Conservation (phyloP, 2,329 filamentous ascomycete species). For the Stachybotrys chlorohalonatus region DNA sequence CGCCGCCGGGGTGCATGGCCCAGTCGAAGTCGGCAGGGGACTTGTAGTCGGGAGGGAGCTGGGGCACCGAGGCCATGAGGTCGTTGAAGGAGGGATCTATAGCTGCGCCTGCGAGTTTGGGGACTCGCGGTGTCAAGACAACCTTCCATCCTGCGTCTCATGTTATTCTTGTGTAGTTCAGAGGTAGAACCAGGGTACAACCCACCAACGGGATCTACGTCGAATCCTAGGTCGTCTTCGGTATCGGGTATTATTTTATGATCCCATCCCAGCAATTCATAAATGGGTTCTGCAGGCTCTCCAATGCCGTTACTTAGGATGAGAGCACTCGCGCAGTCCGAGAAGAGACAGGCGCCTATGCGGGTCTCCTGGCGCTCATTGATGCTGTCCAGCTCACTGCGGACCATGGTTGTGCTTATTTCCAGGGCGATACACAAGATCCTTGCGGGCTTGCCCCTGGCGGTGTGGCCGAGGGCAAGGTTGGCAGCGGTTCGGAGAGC, state of each 20-base stretch:
- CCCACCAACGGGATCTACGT: slow-evolving; percentile 52
- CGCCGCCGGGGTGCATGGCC: slow-evolving; percentile 63
- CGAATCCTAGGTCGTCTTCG: slow-evolving; percentile 54
- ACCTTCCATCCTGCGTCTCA: slow-evolving; percentile 51
- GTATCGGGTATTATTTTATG: slow-evolving; percentile 54
- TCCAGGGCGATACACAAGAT: slow-evolving; percentile 58
- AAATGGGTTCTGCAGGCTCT: slow-evolving; percentile 33
- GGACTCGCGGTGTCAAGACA: slow-evolving; percentile 52
- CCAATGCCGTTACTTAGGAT: slow-evolving; percentile 57
- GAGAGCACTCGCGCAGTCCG: slow-evolving; percentile 59
- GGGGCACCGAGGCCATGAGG: slow-evolving; percentile 38
- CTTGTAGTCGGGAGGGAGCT: slow-evolving; percentile 34
- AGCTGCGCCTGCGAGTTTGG: slow-evolving; percentile 41
- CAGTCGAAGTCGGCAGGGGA: slow-evolving; percentile 56
- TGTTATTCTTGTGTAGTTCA: slow-evolving; percentile 8
- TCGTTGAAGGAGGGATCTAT: slow-evolving; percentile 46
- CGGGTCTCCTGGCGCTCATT: slow-evolving; percentile 48
- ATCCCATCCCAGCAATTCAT: slow-evolving; percentile 57
- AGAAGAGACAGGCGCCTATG: slow-evolving; percentile 59
- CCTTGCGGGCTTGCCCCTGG: slow-evolving; percentile 49
- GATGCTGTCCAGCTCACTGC: slow-evolving; percentile 58
- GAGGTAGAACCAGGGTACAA: background rate
- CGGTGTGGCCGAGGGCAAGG: slow-evolving; percentile 53
- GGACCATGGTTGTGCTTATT: slow-evolving; percentile 49
- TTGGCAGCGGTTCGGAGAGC: slow-evolving; percentile 56